Conservation (phyloP, 768 basidiomycete genomes). For the Coprinopsis marcescibilis region DNA sequence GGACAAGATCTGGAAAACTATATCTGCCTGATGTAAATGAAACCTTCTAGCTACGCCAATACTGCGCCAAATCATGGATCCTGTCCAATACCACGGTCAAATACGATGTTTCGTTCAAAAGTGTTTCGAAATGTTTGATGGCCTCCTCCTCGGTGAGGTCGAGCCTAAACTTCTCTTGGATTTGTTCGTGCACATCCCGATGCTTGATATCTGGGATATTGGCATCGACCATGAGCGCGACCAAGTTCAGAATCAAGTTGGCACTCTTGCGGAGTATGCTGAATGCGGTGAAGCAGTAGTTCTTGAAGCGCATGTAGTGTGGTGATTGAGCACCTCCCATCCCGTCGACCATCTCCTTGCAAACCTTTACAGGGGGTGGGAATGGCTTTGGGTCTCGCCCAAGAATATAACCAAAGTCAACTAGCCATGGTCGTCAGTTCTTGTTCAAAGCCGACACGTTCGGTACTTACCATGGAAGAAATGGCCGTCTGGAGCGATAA, state of each 20-base stretch:
- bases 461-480: slow-evolving; percentile 83
- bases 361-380: slow-evolving; percentile 96
- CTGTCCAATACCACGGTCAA: slow-evolving; percentile 89
- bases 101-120: slow-evolving; percentile 93
- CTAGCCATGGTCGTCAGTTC: slow-evolving; percentile 33
- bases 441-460: background rate
- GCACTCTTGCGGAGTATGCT: slow-evolving; percentile 94
- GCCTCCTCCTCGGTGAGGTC: slow-evolving; percentile 96
- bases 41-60: slow-evolving; percentile 64
- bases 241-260: slow-evolving; percentile 93
- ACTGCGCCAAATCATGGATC: slow-evolving; percentile 88
- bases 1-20: slow-evolving; percentile 47
- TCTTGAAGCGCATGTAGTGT: slow-evolving; percentile 96
- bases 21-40: slow-evolving; percentile 17
- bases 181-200: slow-evolving; percentile 79
- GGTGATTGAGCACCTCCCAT: slow-evolving; percentile 97
- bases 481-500: slow-evolving; percentile 90
- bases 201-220: slow-evolving; percentile 97
- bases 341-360: slow-evolving; percentile 99
- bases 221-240: slow-evolving; percentile 95
- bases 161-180: slow-evolving; percentile 94
- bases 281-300: slow-evolving; percentile 96
- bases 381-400: slow-evolving; percentile 97
- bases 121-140: slow-evolving; percentile 90
- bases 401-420: slow-evolving; percentile 97